Percentiles rank a stretch among this genome's conserved stretches.
phyloP scores from a whole-genome alignment of 139 green algal species.

The Raphidocelis subcapitata region DNA sequence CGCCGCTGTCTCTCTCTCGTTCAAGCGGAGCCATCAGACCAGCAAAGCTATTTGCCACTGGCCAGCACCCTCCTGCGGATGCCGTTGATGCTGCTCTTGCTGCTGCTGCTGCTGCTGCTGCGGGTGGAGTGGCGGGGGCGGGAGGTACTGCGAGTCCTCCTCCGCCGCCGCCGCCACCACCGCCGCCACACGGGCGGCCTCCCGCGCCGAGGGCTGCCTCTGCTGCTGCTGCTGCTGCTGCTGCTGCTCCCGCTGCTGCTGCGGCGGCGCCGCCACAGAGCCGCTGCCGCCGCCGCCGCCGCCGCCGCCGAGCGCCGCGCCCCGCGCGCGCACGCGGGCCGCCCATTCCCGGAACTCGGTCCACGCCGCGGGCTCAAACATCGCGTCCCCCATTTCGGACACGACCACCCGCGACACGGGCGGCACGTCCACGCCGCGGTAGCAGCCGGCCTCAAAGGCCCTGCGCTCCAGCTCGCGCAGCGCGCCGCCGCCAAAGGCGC shows the following conservation, averaged over 20 bases:
- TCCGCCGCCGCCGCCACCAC: no score
- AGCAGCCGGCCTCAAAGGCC: slow-evolving; percentile 20
- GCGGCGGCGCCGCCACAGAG: neutral
- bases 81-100: no score
- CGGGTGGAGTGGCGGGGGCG: no score
- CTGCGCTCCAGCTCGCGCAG: slow-evolving; percentile 39
- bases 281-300: no score
- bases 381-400: slow-evolving; percentile 48
- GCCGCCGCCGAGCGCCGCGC: slow-evolving; percentile 8
- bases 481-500: slow-evolving; percentile 42
- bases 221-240: slow-evolving; percentile 6
- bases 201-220: neutral
- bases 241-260: neutral
- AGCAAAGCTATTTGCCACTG: no score
- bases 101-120: no score
- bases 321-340: slow-evolving; percentile 33
- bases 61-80: no score
- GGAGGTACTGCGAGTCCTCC: no score
- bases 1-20: no score
- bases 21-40: no score
- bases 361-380: slow-evolving; percentile 64
- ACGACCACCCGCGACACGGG: slow-evolving; percentile 35
- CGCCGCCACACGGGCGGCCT: neutral
- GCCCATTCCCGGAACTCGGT: slow-evolving; percentile 48
- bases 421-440: slow-evolving; percentile 18